A percentile compares a stretch with the other conserved stretches of the same genome.
These are phyloP conservation scores for Diaporthe longicolla DNA, from an alignment of 2,329 filamentous ascomycete species.

Conservation along the genomic window DNA sequence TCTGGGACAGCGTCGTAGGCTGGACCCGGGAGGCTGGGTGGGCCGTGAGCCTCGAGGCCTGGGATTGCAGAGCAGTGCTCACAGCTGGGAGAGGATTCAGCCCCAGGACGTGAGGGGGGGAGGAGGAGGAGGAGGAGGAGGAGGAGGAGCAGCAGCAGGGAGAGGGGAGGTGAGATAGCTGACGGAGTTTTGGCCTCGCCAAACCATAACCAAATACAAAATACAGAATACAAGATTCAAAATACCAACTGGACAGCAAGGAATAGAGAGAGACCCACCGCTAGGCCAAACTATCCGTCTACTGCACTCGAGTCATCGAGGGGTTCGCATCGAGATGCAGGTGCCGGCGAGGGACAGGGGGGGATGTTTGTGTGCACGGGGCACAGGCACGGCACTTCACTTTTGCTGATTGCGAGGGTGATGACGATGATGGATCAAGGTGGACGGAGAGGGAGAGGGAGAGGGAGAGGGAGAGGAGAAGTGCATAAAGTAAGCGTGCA, in stretches of 20 bases:
- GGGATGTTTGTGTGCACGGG: too few species aligned
- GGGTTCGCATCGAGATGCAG: slow-evolving; percentile 15
- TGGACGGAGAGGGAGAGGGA: not conserved
- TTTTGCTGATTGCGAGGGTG: too few species aligned
- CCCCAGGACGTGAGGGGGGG: not conserved
- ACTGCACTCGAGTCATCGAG: slow-evolving; percentile 14
- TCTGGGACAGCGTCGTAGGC: slow-evolving; percentile 13
- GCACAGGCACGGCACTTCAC: too few species aligned
- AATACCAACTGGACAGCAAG: too few species aligned
- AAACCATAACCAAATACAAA: not conserved
- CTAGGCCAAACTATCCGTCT: not conserved
- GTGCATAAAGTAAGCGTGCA: too few species aligned
- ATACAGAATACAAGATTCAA: too few species aligned
- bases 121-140: too few species aligned
- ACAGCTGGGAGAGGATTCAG: not conserved
- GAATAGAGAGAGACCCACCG: not conserved
- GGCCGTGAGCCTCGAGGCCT: slow-evolving; percentile 14
- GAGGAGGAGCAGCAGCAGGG: too few species aligned
- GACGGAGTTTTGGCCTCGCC: not conserved
- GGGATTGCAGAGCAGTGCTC: not conserved
- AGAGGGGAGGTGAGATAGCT: not conserved
- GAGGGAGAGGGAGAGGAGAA: not conserved
- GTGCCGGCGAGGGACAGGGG: too few species aligned
- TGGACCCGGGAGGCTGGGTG: slow-evolving; percentile 24
- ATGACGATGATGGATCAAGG: not conserved